Evolutionary conservation across 495 filamentous ascomycete species (phyloP).

Genomic region (Hyaloscypha finlandica): DNA sequence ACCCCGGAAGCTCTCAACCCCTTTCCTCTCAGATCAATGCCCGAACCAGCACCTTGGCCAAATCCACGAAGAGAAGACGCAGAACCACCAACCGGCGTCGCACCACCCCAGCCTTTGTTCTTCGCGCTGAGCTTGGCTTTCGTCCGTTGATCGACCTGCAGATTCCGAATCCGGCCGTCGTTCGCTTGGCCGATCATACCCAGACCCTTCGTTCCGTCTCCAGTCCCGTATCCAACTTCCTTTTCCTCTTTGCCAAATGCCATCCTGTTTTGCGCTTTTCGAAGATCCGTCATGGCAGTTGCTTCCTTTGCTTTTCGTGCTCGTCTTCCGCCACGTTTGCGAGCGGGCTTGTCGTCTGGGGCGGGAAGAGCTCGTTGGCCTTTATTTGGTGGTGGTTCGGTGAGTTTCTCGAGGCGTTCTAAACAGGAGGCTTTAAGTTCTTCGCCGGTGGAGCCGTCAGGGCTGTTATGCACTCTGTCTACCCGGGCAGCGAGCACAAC

Average conservation of each 20-base stretch:
- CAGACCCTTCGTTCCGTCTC: conserved; percentile 83
- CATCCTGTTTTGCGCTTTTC: conserved; percentile 95
- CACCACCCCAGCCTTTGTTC: conserved; percentile 92
- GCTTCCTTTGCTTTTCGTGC: conserved; percentile 97
- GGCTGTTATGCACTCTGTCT: conserved; percentile 80
- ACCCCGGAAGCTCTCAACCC: conserved; percentile 78
- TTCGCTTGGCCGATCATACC: conserved; percentile 93
- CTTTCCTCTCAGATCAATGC: conserved; percentile 68
- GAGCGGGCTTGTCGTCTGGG: conserved; percentile 91
- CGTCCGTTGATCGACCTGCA: conserved; percentile 92
- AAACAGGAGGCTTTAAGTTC: conserved; percentile 82
- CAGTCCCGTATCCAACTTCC: conserved; percentile 88
- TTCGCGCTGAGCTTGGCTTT: conserved; percentile 90
- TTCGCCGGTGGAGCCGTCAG: conserved; percentile 81
- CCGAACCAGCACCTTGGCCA: conserved; percentile 55
- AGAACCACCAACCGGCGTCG: conserved; percentile 64
- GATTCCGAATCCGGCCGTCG: conserved; percentile 80
- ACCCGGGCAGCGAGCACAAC: conserved; percentile 87
- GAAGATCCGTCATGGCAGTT: conserved; percentile 93
- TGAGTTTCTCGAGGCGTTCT: conserved; percentile 89
- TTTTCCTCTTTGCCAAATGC: conserved; percentile 95
- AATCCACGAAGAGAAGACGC: conserved; percentile 80
- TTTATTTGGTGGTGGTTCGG: conserved; percentile 90
- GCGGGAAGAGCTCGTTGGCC: conserved; percentile 85
- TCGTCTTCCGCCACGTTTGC: conserved; percentile 89